These are phyloP conservation scores for Fusarium torreyae DNA, from an alignment of 2,329 filamentous ascomycete genomes.

Conservation along the genomic window DNA sequence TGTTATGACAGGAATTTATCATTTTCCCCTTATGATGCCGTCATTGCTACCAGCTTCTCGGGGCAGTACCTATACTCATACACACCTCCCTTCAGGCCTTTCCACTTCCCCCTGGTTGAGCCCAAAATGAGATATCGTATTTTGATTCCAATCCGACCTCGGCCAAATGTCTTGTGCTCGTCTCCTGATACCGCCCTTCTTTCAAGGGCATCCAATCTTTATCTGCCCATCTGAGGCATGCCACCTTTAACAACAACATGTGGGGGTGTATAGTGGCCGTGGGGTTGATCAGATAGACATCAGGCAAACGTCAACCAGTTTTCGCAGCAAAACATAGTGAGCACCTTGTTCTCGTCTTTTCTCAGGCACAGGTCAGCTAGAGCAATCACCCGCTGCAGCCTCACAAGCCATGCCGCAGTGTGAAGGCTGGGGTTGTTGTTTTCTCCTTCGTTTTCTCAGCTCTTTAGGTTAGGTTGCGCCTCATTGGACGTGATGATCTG, in stretches of 20 bases:
- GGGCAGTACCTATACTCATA: conserved; percentile 4
- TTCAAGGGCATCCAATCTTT: conserved; percentile 14
- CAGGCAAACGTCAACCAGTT: conserved; percentile 1
- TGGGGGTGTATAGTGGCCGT: conserved; percentile 33
- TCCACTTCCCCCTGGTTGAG: not conserved
- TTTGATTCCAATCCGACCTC: conserved; percentile 19
- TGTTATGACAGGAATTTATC: conserved; percentile 8
- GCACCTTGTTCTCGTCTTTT: conserved; percentile 12
- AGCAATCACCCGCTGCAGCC: conserved; percentile 30
- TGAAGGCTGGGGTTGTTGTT: conserved; percentile 17
- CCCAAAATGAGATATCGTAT: conserved; percentile 11
- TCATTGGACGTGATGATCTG: conserved; percentile 22
- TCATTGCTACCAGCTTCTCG: conserved; percentile 26
- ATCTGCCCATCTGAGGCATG: conserved; percentile 30
- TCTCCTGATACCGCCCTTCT: conserved; percentile 28
- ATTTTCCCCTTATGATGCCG: conserved; percentile 19
- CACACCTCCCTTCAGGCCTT: conserved; percentile 11
- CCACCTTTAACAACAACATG: conserved; percentile 28
- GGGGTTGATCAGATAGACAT: conserved; percentile 19
- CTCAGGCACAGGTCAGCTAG: conserved; percentile 23
- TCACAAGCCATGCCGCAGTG: conserved; percentile 15
- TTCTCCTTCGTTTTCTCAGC: conserved; percentile 37
- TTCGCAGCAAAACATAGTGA: not conserved
- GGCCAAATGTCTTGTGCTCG: not conserved
- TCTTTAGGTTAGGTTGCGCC: not conserved